Conservation (phyloP, 2,329 filamentous ascomycete genomes). For the Claviceps pazoutovae region DNA sequence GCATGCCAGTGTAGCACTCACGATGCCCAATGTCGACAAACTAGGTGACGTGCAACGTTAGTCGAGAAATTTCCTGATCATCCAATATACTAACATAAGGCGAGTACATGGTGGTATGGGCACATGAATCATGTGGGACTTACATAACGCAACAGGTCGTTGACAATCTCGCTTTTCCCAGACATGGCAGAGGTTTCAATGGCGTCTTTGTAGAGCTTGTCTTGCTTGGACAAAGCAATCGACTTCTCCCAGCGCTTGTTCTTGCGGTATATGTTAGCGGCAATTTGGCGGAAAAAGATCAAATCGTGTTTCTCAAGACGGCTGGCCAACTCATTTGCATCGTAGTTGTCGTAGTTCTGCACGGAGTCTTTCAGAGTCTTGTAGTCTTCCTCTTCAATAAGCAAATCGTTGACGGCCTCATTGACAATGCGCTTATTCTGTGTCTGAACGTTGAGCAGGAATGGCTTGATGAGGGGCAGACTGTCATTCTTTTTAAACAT, state of each 20-base stretch:
- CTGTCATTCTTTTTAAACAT: conserved; percentile 99
- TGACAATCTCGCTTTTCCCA: conserved; percentile 78
- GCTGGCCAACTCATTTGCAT: conserved; percentile 80
- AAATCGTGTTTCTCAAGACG: conserved; percentile 94
- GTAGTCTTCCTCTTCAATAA: conserved; percentile 98
- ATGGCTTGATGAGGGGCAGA: conserved; percentile 94
- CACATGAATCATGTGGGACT: conserved; percentile 30
- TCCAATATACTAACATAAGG: too few relatives aligned
- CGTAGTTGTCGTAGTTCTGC: conserved; percentile 98
- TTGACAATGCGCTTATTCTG: conserved; percentile 99
- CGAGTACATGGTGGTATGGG: background rate
- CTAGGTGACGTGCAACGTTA: conserved; percentile 32
- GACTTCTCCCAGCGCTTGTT: conserved; percentile 99
- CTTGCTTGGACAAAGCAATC: conserved; percentile 92
- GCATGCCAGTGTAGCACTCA: conserved; percentile 99
- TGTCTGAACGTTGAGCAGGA: conserved; percentile 86
- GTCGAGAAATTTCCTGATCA: background rate
- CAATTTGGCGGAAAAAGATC: conserved; percentile 98
- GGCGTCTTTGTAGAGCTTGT: conserved; percentile 98
- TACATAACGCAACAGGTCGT: conserved; percentile 92
- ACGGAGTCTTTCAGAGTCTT: conserved; percentile 96
- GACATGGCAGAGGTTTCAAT: conserved; percentile 96
- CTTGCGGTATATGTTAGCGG: conserved; percentile 96
- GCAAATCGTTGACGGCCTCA: conserved; percentile 89
- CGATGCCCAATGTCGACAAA: conserved; percentile 98